Evolutionary conservation across 805 yeast species (phyloP).

Genomic region (Jamesozyma jinghongensis): DNA sequence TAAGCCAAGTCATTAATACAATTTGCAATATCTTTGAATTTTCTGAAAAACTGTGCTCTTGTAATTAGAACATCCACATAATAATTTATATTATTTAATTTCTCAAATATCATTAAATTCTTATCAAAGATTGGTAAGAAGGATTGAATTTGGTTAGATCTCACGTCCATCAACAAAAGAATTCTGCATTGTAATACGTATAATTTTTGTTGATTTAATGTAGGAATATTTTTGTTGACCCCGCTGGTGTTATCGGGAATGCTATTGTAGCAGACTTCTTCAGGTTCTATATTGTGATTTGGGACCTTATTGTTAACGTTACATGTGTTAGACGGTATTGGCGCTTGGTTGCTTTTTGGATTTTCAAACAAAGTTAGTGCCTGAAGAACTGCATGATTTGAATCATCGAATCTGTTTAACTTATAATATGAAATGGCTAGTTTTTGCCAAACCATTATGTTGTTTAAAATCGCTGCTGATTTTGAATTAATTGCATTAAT

Average conservation of each 20-base stretch:
- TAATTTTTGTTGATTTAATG: slow-evolving; percentile 3
- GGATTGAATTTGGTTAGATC: slow-evolving; percentile 5
- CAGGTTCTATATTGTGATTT: not conserved
- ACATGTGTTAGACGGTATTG: not conserved
- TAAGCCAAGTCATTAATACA: slow-evolving; percentile 11
- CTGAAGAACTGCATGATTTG: slow-evolving; percentile 14
- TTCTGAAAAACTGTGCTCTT: slow-evolving; percentile 19
- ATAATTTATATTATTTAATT: slow-evolving; percentile 6
- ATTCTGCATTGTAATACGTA: slow-evolving; percentile 15
- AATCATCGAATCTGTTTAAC: slow-evolving; percentile 17
- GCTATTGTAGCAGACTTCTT: not conserved
- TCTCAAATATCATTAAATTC: slow-evolving; percentile 8
- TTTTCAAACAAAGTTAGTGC: slow-evolving; percentile 5
- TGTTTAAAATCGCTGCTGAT: slow-evolving; percentile 6
- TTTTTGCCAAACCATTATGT: slow-evolving; percentile 16
- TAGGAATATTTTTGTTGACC: not conserved
- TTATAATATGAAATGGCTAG: slow-evolving; percentile 18
- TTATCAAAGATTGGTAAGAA: slow-evolving; percentile 11
- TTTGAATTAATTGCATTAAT: slow-evolving; percentile 13
- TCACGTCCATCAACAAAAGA: slow-evolving; percentile 9
- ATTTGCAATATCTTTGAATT: slow-evolving; percentile 7
- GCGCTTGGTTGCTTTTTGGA: not conserved
- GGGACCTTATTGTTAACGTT: not conserved
- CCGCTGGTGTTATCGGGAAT: not conserved
- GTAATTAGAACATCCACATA: slow-evolving; percentile 15